Conservation (phyloP, 169 alveolate species). For the Cryptosporidium bovis region DNA sequence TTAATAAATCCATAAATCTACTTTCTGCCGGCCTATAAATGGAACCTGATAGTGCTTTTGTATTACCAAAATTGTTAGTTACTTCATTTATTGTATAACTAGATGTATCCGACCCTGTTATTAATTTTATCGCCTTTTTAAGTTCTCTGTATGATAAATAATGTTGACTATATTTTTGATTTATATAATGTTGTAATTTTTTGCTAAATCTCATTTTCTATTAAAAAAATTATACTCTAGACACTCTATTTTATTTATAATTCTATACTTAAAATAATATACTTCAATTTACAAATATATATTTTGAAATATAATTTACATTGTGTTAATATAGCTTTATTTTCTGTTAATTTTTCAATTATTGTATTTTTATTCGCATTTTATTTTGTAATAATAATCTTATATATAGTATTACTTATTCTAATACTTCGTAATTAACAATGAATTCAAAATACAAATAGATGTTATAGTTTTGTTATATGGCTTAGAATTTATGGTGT, state of each 20-base stretch:
- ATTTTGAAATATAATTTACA: neutral
- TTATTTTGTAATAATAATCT: too few relatives aligned
- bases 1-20: conserved; percentile 82
- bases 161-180: conserved; percentile 77
- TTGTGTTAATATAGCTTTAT: too few relatives aligned
- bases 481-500: too few relatives aligned
- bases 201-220: conserved; percentile 81
- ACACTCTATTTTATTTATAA: neutral
- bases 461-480: too few relatives aligned
- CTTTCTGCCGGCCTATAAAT: conserved; percentile 83
- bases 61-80: conserved; percentile 79
- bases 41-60: conserved; percentile 80
- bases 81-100: conserved; percentile 81
- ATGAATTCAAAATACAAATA: too few relatives aligned
- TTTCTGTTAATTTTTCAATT: too few relatives aligned
- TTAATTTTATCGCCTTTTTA: conserved; percentile 81
- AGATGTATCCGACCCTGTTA: conserved; percentile 83
- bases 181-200: conserved; percentile 78
- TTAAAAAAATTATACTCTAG: neutral
- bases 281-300: neutral
- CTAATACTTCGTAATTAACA: too few relatives aligned
- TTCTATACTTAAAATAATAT: neutral
- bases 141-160: conserved; percentile 83
- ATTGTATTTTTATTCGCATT: too few relatives aligned
- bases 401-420: too few relatives aligned